These are phyloP conservation scores for Hydnum rufescens DNA, from an alignment of 768 basidiomycete genomes.

Conservation along the genomic window DNA sequence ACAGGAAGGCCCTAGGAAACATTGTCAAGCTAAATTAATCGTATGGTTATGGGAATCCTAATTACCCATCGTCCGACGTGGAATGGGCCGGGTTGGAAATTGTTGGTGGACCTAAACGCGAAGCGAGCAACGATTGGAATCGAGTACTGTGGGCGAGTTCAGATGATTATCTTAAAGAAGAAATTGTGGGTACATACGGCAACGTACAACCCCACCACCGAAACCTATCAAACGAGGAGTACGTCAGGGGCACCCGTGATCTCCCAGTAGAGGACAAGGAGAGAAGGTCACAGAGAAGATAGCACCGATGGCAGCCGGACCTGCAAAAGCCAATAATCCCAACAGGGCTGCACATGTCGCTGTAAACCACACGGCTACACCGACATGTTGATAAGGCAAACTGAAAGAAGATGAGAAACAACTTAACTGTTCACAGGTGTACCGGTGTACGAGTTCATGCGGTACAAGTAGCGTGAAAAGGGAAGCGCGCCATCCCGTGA, in stretches of 20 bases:
- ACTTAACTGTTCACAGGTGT: slow-evolving; percentile 31
- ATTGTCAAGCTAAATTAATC: too few species aligned
- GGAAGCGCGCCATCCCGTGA: slow-evolving; percentile 49
- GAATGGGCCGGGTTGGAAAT: slow-evolving; percentile 36
- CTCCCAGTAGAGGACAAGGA: too few species aligned
- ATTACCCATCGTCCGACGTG: slow-evolving; percentile 28
- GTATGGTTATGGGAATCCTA: too few species aligned
- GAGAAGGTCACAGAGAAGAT: slow-evolving; percentile 29
- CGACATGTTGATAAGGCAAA: background rate
- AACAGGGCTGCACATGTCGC: slow-evolving; percentile 24
- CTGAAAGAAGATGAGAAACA: background rate
- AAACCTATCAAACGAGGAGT: too few species aligned
- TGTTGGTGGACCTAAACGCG: slow-evolving; percentile 22
- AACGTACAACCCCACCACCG: slow-evolving; percentile 27
- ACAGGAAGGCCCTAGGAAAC: slow-evolving; percentile 41
- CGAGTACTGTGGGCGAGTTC: slow-evolving; percentile 17
- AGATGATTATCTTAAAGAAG: background rate
- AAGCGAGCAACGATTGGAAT: slow-evolving; percentile 35
- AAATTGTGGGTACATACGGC: slow-evolving; percentile 15
- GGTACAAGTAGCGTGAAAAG: slow-evolving; percentile 39
- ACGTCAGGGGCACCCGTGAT: too few species aligned
- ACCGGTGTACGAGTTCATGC: slow-evolving; percentile 31
- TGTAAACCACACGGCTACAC: slow-evolving; percentile 30
- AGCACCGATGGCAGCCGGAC: slow-evolving; percentile 34
- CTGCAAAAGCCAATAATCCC: slow-evolving; percentile 35